These are phyloP conservation scores for Ceratocystiopsis sp. DNA, from an alignment of 2,329 filamentous ascomycete genomes.

Conservation along the genomic window DNA sequence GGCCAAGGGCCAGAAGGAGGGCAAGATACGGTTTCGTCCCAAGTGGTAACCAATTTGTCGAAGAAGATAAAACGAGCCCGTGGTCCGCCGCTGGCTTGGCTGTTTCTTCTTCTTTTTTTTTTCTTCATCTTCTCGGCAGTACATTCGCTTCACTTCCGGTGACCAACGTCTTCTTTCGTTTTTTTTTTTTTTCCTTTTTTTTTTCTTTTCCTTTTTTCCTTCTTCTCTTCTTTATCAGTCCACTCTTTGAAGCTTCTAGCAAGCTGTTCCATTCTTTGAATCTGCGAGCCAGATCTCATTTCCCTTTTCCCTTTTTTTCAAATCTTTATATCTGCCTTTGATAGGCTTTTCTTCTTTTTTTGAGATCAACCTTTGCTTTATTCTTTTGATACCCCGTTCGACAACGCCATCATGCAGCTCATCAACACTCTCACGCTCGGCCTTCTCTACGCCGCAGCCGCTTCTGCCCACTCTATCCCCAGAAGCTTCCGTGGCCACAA, in stretches of 20 bases:
- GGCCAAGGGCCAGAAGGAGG: no score
- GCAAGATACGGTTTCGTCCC: no score
- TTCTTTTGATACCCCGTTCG: background rate
- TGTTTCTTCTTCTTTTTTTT: no score
- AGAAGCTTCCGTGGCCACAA: conserved; percentile 11
- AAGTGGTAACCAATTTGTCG: no score
- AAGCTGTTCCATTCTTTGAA: conserved; percentile 8
- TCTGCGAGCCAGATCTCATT: conserved; percentile 7
- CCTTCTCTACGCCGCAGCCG: conserved; percentile 24
- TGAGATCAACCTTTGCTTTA: conserved; percentile 2
- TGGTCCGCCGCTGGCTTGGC: no score
- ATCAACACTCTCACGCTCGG: conserved; percentile 21
- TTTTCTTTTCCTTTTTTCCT: background rate
- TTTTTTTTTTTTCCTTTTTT: background rate
- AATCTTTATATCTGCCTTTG: conserved; percentile 9
- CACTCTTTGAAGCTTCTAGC: conserved; percentile 4
- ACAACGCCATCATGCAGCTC: conserved; percentile 26
- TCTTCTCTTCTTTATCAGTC: conserved; percentile 1
- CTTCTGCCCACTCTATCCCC: conserved; percentile 22
- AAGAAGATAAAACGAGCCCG: no score
- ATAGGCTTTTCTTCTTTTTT: conserved; percentile 11
- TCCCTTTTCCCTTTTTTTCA: conserved; percentile 5
- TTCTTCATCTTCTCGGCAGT: no score
- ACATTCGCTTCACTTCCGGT: no score
- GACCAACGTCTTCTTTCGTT: background rate